Evolutionary conservation across 352 stramenopile genomes (phyloP), one percentile per base, ranked within the genome.

Genomic region (Globisporangium uncinulatum): DNA sequence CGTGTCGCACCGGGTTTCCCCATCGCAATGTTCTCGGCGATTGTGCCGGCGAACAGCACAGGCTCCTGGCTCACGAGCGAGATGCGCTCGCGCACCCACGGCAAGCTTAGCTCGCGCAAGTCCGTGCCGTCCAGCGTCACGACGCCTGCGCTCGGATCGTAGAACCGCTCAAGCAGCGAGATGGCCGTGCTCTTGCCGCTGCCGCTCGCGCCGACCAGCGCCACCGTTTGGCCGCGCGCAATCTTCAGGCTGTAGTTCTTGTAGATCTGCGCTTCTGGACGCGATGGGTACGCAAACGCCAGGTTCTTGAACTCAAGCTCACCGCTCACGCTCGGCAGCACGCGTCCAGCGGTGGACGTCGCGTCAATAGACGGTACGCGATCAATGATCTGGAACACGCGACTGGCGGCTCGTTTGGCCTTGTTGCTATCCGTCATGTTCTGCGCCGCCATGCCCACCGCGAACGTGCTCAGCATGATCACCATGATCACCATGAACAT

Each of bases 231-330:
- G 21, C 75, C 74, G 8, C 61, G 57, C 10, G 63, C 52, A 47
- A 83, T 72, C 17, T 57, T 56, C 24, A 86, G 55, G 13, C 55
- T 80, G 61, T 85, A 85, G 5, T 57, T 57, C 6, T 54, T 54
- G 39, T 66, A 83, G n/a, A 83, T 70, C 0, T 63, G 53, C 9
- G 73, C 57, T 8, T 81, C 63, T 0, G 74, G 74, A 5, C 73
- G 74, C 15, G 73, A 82, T 20, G 74, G 73, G 47, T 85, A 85
- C 6, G 61, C 47, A 54, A 85, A 85, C 3, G 59, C 58, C 10
- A 98, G 79, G 61, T 96, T 67, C 13, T 85, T 43, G 58, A 98
- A 92, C 9, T 78, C 61, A 41, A 97, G 74, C 17, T 62, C 62
- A 15, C 94, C 90, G 37, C 49, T 24, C 15, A 57, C 39, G 39